Conservation (phyloP, 768 basidiomycete genomes). For the Tulasnella calospora region DNA sequence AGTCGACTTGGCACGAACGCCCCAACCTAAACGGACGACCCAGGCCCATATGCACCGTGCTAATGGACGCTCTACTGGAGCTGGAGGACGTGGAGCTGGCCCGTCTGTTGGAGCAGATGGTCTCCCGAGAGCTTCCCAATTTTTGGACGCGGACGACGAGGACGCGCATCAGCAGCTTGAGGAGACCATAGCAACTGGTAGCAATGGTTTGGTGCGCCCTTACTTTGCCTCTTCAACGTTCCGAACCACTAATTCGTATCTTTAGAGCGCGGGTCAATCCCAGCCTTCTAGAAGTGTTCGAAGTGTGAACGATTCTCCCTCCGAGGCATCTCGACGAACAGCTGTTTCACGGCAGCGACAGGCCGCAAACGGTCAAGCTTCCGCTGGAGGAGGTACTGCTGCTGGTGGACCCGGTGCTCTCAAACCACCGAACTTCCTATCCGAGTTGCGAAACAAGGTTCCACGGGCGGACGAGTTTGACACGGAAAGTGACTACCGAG, state of each 20-base stretch:
- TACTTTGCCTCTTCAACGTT: background rate
- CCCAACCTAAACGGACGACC: conserved; percentile 21
- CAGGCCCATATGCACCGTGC: background rate
- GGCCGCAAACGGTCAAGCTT: background rate
- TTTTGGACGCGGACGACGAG: conserved; percentile 82
- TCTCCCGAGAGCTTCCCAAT: conserved; percentile 58
- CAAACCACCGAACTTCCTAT: conserved; percentile 16
- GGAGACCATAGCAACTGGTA: conserved; percentile 74
- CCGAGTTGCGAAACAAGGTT: conserved; percentile 6
- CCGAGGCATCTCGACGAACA: conserved; percentile 28
- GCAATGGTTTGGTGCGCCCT: conserved; percentile 55
- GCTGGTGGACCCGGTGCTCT: conserved; percentile 18
- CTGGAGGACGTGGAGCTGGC: background rate
- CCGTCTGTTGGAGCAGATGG: conserved; percentile 39
- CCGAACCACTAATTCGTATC: background rate
- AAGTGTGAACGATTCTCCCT: conserved; percentile 29
- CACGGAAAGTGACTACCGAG: conserved; percentile 52
- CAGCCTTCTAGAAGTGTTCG: conserved; percentile 5
- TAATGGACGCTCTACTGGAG: background rate
- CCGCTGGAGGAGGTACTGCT: conserved; percentile 6
- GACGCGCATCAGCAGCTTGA: conserved; percentile 74
- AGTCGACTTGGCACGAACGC: conserved; percentile 14
- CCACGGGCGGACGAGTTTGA: conserved; percentile 37
- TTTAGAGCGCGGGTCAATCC: background rate
- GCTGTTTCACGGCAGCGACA: conserved; percentile 17